Evolutionary conservation across 148 eudicot species (phyloP).

Genomic region (Talinum fruticosum): DNA sequence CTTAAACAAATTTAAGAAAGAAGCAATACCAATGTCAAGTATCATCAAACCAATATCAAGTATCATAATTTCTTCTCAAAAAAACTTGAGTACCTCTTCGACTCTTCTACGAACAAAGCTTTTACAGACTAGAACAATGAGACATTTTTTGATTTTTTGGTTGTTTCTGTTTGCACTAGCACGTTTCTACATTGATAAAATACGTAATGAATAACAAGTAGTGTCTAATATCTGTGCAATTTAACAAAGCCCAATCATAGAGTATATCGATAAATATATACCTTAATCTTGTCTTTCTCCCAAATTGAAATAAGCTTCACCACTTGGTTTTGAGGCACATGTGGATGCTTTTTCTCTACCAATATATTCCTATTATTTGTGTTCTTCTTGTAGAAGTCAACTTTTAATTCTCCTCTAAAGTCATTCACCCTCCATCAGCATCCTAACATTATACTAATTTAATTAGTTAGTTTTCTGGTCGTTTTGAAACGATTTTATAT

Average conservation of each 20-base stretch:
- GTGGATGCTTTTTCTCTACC: neutral
- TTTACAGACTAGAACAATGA: neutral
- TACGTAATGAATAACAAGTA: neutral
- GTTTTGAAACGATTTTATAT: no score
- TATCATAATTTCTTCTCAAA: neutral
- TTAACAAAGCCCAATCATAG: neutral
- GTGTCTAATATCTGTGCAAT: neutral
- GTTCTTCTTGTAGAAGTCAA: neutral
- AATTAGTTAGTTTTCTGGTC: no score
- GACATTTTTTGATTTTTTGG: neutral
- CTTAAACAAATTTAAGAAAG: neutral
- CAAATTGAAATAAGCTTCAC: conserved; percentile 2
- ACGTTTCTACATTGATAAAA: neutral
- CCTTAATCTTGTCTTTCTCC: conserved; percentile 15
- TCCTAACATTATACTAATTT: no score
- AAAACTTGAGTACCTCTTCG: neutral
- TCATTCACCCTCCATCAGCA: conserved; percentile 13
- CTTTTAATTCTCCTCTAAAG: conserved; percentile 15
- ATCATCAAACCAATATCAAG: no score
- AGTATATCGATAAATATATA: neutral
- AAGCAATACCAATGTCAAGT: neutral
- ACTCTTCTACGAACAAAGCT: neutral
- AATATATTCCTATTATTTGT: neutral
- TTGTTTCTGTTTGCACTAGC: neutral
- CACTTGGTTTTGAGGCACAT: conserved; percentile 10